Percentiles rank a stretch among this genome's conserved stretches.
Evolutionary conservation across 148 eudicot genomes (phyloP).

Genomic region (Dysphania ambrosioides): DNA sequence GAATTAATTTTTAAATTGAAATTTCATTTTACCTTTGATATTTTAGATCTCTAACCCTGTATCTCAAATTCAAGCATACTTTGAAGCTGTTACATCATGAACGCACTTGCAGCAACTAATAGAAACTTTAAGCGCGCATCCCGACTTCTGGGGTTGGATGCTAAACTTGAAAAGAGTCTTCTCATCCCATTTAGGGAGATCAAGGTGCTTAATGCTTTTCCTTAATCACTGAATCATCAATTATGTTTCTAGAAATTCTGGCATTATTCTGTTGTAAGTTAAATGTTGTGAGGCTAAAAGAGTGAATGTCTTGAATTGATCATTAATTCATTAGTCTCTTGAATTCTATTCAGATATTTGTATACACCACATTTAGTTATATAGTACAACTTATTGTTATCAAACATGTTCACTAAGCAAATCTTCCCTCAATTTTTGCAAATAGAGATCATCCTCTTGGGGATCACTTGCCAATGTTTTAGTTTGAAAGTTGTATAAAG

Average conservation of each 20-base stretch:
- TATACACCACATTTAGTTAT: neutral
- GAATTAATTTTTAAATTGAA: neutral
- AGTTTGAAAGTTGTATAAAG: neutral
- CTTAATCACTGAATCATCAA: neutral
- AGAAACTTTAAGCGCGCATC: constrained; percentile 85
- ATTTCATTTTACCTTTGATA: neutral
- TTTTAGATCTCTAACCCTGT: neutral
- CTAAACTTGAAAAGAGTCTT: constrained; percentile 85
- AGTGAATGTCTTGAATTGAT: neutral
- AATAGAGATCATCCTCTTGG: neutral
- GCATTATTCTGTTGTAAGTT: neutral
- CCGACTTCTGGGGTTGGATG: constrained; percentile 77
- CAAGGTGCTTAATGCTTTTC: constrained; percentile 48
- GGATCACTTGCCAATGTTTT: neutral
- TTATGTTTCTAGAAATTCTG: neutral
- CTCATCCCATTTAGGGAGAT: constrained; percentile 96
- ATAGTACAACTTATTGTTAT: neutral
- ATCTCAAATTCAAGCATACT: constrained; percentile 11
- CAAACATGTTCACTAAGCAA: neutral
- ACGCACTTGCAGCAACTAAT: constrained; percentile 96
- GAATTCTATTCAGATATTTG: neutral
- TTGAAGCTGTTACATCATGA: constrained; percentile 45
- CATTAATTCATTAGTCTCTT: neutral
- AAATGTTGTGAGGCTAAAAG: neutral
- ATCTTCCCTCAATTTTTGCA: neutral